phyloP scores from a whole-genome alignment of 208 protist species.

The Trypanosoma platydactyli region DNA sequence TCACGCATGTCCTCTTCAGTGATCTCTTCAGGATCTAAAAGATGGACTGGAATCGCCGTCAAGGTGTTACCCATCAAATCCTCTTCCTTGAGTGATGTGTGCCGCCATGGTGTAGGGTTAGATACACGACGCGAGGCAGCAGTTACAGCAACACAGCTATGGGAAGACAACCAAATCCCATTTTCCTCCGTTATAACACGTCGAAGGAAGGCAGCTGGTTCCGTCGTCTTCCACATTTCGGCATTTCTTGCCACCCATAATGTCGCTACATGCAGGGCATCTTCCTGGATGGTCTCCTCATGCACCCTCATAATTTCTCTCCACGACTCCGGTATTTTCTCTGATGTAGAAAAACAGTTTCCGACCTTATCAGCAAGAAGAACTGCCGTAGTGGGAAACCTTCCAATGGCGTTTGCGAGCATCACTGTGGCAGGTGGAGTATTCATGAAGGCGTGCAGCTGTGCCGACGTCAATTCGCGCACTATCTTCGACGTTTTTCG shows the following conservation, averaged over 20 bases:
- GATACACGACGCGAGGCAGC: neutral
- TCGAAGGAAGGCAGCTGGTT: slow-evolving; percentile 31
- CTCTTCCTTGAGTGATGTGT: slow-evolving; percentile 34
- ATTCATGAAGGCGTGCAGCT: slow-evolving; percentile 32
- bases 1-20: slow-evolving; percentile 33
- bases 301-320: slow-evolving; percentile 23
- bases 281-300: slow-evolving; percentile 13
- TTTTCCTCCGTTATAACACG: slow-evolving; percentile 23
- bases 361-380: slow-evolving; percentile 56
- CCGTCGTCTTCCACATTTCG: slow-evolving; percentile 78
- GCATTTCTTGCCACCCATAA: slow-evolving; percentile 67
- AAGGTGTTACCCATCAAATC: slow-evolving; percentile 42
- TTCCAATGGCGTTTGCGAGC: slow-evolving; percentile 46
- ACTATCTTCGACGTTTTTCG: slow-evolving; percentile 53
- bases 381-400: slow-evolving; percentile 57
- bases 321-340: slow-evolving; percentile 20
- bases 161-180: slow-evolving; percentile 14
- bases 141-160: slow-evolving; percentile 1
- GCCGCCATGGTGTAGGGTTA: slow-evolving; percentile 10
- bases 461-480: slow-evolving; percentile 39
- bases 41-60: slow-evolving; percentile 49
- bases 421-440: slow-evolving; percentile 45
- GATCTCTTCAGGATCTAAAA: slow-evolving; percentile 30
- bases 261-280: slow-evolving; percentile 28
- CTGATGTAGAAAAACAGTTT: slow-evolving; percentile 4